These are phyloP conservation scores for Arabidopsis hybrid DNA, from an alignment of 441 rosid species.

Conservation along the genomic window DNA sequence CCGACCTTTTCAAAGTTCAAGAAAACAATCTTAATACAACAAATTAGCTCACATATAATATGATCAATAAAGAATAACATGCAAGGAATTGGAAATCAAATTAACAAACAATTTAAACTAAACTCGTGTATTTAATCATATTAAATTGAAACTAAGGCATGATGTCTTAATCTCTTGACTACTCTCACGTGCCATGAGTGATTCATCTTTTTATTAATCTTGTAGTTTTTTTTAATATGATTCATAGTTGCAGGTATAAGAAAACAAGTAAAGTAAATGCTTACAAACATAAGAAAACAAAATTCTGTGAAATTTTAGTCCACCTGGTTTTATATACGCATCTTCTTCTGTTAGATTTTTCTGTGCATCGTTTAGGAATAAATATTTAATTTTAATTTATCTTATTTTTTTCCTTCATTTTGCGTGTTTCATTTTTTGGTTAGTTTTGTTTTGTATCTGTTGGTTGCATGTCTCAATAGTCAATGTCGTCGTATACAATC, in stretches of 20 bases:
- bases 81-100: not conserved
- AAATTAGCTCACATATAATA: conserved; percentile 6
- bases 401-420: not conserved
- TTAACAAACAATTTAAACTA: not conserved
- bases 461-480: conserved; percentile 11
- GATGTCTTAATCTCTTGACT: conserved; percentile 4
- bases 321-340: conserved; percentile 12
- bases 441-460: not conserved
- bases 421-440: not conserved
- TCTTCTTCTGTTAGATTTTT: conserved; percentile 2
- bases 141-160: not conserved
- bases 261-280: conserved; percentile 13
- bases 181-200: conserved; percentile 14
- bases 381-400: not conserved
- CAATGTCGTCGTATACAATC: conserved; percentile 11
- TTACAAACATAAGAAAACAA: conserved; percentile 38
- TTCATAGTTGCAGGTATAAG: conserved; percentile 11
- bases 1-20: not conserved
- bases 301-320: conserved; percentile 15
- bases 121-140: not conserved
- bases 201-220: not conserved
- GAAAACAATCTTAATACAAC: not conserved
- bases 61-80: not conserved
- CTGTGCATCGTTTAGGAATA: conserved; percentile 6
- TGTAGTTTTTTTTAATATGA: not conserved